phyloP scores from a whole-genome alignment of 2,329 filamentous ascomycete genomes.

The Claviceps digitariae region DNA sequence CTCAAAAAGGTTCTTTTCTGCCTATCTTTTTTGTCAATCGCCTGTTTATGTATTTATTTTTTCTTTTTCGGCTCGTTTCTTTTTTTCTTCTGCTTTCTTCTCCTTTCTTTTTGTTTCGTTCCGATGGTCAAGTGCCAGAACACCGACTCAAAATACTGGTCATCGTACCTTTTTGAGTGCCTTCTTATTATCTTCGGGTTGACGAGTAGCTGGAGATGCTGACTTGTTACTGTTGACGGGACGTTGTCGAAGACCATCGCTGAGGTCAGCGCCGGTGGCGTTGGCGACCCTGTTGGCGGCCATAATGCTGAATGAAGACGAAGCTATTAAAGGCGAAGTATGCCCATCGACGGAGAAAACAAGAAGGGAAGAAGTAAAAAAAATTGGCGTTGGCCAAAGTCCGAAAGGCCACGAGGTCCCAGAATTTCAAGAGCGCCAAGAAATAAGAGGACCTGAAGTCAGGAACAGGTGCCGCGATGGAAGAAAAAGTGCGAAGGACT shows the following conservation, averaged over 20 bases:
- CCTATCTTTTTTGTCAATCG: conserved; percentile 9
- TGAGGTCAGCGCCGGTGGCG: conserved; percentile 47
- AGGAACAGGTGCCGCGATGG: conserved; percentile 1
- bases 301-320: conserved; percentile 24
- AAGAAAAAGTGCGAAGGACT: conserved; percentile 14
- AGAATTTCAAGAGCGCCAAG: neutral
- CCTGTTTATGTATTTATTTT: neutral
- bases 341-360: neutral
- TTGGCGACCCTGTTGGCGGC: conserved; percentile 39
- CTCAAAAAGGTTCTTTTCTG: conserved; percentile 42
- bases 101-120: neutral
- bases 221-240: conserved; percentile 26
- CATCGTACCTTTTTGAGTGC: conserved; percentile 35
- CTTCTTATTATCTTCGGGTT: conserved; percentile 48
- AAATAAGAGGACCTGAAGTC: neutral
- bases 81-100: neutral
- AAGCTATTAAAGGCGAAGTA: neutral
- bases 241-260: conserved; percentile 43
- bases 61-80: neutral
- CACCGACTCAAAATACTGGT: neutral
- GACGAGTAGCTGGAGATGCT: conserved; percentile 21
- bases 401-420: neutral
- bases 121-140: neutral
- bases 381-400: neutral
- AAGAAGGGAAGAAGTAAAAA: conserved; percentile 2